phyloP scores from a whole-genome alignment of 2,329 filamentous ascomycete genomes.

The Pestalotiopsis sp. region DNA sequence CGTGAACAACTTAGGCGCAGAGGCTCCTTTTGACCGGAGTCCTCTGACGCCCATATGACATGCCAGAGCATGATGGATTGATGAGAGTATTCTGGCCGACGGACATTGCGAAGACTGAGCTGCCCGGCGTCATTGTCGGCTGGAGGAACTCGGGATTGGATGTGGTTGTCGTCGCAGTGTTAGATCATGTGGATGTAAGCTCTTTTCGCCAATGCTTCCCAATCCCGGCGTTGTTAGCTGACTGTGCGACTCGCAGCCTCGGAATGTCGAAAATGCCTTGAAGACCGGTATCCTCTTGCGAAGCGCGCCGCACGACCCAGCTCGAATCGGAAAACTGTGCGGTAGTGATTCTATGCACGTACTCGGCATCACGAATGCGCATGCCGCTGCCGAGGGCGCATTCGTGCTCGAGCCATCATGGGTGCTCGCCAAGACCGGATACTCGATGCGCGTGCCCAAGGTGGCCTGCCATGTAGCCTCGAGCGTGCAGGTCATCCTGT shows the following conservation, averaged over 20 bases:
- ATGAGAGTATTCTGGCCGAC: constrained; percentile 99
- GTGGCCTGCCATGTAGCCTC: constrained; percentile 73
- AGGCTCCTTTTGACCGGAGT: constrained; percentile 78
- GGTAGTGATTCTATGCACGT: constrained; percentile 83
- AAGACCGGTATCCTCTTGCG: constrained; percentile 82
- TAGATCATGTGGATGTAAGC: constrained; percentile 87
- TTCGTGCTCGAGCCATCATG: constrained; percentile 67
- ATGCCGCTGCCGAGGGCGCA: constrained; percentile 42
- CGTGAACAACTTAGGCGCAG: constrained; percentile 92
- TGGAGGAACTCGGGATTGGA: constrained; percentile 94
- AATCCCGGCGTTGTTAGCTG: constrained; percentile 17
- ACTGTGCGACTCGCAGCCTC: constrained; percentile 53
- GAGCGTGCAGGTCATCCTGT: constrained; percentile 85
- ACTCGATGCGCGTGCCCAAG: constrained; percentile 60
- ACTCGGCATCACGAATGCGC: constrained; percentile 77
- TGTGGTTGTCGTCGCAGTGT: constrained; percentile 83
- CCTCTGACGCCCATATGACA: constrained; percentile 47
- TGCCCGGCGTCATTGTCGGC: constrained; percentile 86
- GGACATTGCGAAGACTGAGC: constrained; percentile 72
- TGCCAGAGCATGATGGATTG: constrained; percentile 80
- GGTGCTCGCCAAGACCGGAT: constrained; percentile 63
- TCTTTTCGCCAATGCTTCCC: constrained; percentile 18
- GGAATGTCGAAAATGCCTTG: constrained; percentile 85
- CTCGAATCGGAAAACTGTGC: constrained; percentile 82
- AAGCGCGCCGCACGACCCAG: constrained; percentile 77